Evolutionary conservation across 2,329 filamentous ascomycete species (phyloP), one percentile per base, ranked within the genome.

Genomic region (Chrysoporthe cubensis): DNA sequence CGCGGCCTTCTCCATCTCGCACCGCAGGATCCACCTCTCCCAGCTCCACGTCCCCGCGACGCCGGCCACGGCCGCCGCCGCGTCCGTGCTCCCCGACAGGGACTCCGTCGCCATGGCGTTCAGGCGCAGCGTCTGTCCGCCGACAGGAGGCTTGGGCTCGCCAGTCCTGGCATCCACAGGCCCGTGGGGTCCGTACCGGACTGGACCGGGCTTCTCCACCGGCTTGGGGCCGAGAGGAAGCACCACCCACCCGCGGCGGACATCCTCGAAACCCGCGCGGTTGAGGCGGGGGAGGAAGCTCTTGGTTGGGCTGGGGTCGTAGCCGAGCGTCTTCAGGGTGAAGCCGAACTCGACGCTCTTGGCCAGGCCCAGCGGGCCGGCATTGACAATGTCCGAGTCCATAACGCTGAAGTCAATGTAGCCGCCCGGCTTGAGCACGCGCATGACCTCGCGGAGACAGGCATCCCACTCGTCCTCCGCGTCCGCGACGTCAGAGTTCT

Each of bases 11-110:
- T 97, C 94, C 80, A 90, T 87, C 81, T 96, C 92, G 74, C 95
- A 86, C 75, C 93, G 92, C 72, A 97, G 81, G 78, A 98, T 87
- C 96, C 96, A 99, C 77, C 93, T 91, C 85, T 99, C 96, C 95
- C 94, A 99, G 77, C 90, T 90, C 90, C 94, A 96, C 37, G 91
- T 90, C 4, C 93, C 96, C 0, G 95, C 88, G 52, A 98, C 81
- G 26, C 94, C 94, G 14, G 92, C 91, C 71, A 97, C 83, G 73
- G 87, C 89, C 1, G 92, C 92, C 16, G 90, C 87, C 75, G 89
- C 87, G 62, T 89, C 87, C 0, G 91, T 93, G 73, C 87, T 91
- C 8, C 91, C 91, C n/a, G 79, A 78, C 0, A 88, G 82, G 73
- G 87, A 91, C 7, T 91, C 91, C 14, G 79, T 78, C 0, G 88